A percentile compares a stretch with the other conserved stretches of the same genome.
Conservation (phyloP, 192 early-diverging fungal genomes). For the Haplosporangium gracile region DNA sequence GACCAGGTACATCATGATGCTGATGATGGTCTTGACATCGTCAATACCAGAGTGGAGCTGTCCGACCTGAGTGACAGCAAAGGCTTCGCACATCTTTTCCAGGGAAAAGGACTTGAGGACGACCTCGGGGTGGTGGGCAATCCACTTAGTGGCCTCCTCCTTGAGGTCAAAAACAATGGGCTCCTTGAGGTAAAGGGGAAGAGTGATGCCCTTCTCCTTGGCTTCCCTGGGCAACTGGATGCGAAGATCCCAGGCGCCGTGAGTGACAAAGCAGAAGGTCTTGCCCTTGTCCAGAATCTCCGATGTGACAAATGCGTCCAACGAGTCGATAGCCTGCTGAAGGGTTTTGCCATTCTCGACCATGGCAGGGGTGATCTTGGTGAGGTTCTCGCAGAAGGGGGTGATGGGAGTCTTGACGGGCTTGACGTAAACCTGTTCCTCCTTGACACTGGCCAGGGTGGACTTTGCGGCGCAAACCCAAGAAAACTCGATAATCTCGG, state of each 20-base stretch:
- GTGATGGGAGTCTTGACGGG: constrained; percentile 67
- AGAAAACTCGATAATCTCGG: constrained; percentile 71
- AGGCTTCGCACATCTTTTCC: constrained; percentile 69
- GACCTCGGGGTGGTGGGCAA: constrained; percentile 70
- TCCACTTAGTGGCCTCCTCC: constrained; percentile 75
- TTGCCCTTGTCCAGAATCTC: constrained; percentile 64
- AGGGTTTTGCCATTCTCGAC: constrained; percentile 68
- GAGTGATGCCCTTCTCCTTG: constrained; percentile 69
- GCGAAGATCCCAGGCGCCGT: constrained; percentile 79
- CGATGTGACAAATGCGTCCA: constrained; percentile 66
- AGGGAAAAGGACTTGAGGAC: constrained; percentile 65
- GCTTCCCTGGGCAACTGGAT: constrained; percentile 77
- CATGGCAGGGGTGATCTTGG: constrained; percentile 69
- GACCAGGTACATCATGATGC: constrained; percentile 65
- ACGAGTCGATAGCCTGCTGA: constrained; percentile 62
- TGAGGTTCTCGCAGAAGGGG: constrained; percentile 69
- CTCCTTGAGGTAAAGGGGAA: constrained; percentile 70
- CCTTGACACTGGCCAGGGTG: constrained; percentile 58
- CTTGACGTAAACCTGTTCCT: constrained; percentile 63
- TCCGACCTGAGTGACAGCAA: constrained; percentile 63
- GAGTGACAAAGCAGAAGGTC: constrained; percentile 78
- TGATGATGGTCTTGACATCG: constrained; percentile 72
- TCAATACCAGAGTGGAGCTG: constrained; percentile 70
- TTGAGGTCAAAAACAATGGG: constrained; percentile 77
- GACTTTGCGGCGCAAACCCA: constrained; percentile 64